Evolutionary conservation across 768 basidiomycete genomes (phyloP).

Genomic region (Mycena capillaripes): DNA sequence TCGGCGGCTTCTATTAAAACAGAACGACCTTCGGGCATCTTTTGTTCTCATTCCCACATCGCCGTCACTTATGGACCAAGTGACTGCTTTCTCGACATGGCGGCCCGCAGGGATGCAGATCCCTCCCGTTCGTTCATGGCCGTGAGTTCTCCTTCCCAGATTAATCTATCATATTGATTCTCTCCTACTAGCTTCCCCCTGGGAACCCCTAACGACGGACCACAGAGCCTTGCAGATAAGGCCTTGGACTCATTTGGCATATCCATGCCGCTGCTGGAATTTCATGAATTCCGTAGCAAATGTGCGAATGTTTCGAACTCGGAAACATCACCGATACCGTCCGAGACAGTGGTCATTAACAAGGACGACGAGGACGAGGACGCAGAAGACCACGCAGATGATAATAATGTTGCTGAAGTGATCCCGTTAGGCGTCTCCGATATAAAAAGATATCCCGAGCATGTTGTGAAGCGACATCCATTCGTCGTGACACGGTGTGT

Average conservation of each 20-base stretch:
- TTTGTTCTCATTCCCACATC: conserved; percentile 31
- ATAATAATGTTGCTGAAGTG: background rate
- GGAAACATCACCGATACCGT: background rate
- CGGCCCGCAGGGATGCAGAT: conserved; percentile 2
- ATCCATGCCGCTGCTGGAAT: conserved; percentile 32
- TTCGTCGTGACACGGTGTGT: no score
- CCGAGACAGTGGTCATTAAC: no score
- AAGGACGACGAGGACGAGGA: conserved; percentile 15
- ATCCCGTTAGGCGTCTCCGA: background rate
- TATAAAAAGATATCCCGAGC: conserved; percentile 22
- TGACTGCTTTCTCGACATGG: conserved; percentile 30
- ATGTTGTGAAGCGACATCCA: conserved; percentile 46
- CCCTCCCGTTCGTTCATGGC: conserved; percentile 22
- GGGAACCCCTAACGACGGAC: background rate
- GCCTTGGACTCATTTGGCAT: conserved; percentile 32
- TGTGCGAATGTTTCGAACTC: background rate
- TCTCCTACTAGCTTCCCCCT: no score
- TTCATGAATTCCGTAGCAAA: conserved; percentile 22
- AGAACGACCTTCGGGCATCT: conserved; percentile 31
- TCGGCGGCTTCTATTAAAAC: conserved; percentile 14
- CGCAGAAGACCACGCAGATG: background rate
- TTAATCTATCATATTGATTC: no score
- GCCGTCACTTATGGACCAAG: conserved; percentile 27
- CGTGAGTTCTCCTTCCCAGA: no score
- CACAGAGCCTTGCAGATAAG: conserved; percentile 17